Conservation (phyloP, 805 yeast species). For the Ogataea wickerhamii region DNA sequence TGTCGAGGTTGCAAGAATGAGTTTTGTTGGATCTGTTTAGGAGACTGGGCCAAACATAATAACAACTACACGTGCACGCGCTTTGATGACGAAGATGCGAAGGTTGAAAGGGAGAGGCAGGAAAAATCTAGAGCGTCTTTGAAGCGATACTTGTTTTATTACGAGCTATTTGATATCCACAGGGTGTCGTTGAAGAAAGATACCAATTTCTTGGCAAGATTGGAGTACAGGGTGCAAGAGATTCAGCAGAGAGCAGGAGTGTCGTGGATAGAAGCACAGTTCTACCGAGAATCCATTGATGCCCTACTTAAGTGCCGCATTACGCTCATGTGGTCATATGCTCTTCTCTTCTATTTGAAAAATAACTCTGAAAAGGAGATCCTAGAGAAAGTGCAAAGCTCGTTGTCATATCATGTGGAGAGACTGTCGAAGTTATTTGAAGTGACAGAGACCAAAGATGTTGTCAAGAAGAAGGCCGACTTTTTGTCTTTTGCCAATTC, state of each 20-base stretch:
- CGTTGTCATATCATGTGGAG: conserved; percentile 28
- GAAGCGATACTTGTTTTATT: conserved; percentile 69
- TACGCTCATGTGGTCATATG: conserved; percentile 87
- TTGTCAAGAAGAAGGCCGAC: conserved; percentile 22
- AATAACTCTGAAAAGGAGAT: conserved; percentile 48
- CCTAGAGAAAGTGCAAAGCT: conserved; percentile 44
- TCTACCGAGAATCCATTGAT: conserved; percentile 67
- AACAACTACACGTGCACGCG: conserved; percentile 58
- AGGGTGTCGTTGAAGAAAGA: conserved; percentile 75
- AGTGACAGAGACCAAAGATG: conserved; percentile 27
- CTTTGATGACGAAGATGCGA: conserved; percentile 43
- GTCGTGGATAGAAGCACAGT: conserved; percentile 88
- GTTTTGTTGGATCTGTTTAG: conserved; percentile 92
- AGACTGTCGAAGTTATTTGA: conserved; percentile 33
- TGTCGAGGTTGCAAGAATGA: conserved; percentile 74
- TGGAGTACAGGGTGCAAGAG: conserved; percentile 58
- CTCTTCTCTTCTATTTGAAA: conserved; percentile 66
- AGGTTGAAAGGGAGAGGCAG: conserved; percentile 37
- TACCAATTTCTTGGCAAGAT: conserved; percentile 53
- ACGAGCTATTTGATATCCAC: conserved; percentile 70
- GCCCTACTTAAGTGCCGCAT: conserved; percentile 65
- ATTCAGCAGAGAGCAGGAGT: conserved; percentile 62
- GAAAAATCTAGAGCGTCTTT: conserved; percentile 46
- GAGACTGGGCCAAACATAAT: conserved; percentile 71
- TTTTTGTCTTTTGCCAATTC: conserved; percentile 25